A percentile compares a stretch with the other conserved stretches of the same genome.
Evolutionary conservation across 495 filamentous ascomycete species (phyloP).

Genomic region (Xylaria scruposa): DNA sequence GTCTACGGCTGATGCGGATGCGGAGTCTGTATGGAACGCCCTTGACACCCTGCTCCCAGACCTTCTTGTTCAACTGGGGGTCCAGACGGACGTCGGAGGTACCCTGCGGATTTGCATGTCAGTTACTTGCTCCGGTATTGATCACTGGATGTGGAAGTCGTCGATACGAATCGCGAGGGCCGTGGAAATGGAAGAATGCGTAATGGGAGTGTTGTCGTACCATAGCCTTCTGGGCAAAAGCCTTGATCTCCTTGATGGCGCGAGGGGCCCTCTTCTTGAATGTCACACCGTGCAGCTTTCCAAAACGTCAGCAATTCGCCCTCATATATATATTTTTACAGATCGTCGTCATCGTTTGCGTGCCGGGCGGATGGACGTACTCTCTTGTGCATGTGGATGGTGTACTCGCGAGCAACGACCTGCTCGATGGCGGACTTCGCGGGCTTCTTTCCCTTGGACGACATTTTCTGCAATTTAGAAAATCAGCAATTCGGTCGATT

Average conservation of each 20-base stretch:
- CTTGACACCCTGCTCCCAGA: constrained; percentile 99
- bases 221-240: constrained; percentile 91
- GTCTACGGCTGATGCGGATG: constrained; percentile 97
- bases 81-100: constrained; percentile 97
- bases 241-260: constrained; percentile 98
- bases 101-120: constrained; percentile 63
- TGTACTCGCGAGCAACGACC: constrained; percentile 99
- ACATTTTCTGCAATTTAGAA: constrained; percentile 65
- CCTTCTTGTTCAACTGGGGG: constrained; percentile 99
- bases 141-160: background rate
- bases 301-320: constrained; percentile 36
- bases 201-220: constrained; percentile 61
- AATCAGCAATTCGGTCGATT: constrained; percentile 28
- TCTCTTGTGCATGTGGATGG: constrained; percentile 99
- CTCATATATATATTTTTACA: background rate
- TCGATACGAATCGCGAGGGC: background rate
- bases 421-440: constrained; percentile 96
- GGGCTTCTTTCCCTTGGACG: constrained; percentile 67
- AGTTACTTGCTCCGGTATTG: constrained; percentile 22
- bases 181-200: background rate
- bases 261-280: constrained; percentile 99
- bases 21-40: constrained; percentile 96
- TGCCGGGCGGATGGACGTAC: constrained; percentile 69
- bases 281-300: constrained; percentile 88
- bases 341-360: constrained; percentile 32